Evolutionary conservation across 2,329 filamentous ascomycete species (phyloP).

Genomic region (Chlorencoelia australis): DNA sequence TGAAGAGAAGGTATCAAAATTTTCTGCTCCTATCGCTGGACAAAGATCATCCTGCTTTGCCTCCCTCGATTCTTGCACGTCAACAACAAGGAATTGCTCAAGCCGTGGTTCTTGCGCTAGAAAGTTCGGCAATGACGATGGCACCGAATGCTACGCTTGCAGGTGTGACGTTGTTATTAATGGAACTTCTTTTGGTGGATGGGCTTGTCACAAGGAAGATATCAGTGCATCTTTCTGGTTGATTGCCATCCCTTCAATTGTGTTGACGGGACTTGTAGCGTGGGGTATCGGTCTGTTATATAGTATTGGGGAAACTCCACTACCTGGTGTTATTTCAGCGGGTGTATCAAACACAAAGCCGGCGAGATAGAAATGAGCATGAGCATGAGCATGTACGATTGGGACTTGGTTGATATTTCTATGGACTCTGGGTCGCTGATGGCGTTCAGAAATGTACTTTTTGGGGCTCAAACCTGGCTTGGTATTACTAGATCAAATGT

Average conservation of each 20-base stretch:
- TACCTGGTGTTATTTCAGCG: constrained; percentile 92
- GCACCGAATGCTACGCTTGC: constrained; percentile 70
- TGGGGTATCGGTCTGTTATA: constrained; percentile 72
- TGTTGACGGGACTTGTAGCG: constrained; percentile 56
- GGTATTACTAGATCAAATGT: too few relatives aligned
- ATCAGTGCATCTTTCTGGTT: constrained; percentile 84
- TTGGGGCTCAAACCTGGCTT: too few relatives aligned
- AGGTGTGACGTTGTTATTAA: constrained; percentile 53
- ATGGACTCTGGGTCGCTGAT: constrained; percentile 6
- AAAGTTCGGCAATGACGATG: constrained; percentile 44
- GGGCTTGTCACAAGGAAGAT: constrained; percentile 84
- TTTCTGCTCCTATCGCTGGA: constrained; percentile 1
- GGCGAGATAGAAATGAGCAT: constrained; percentile 26
- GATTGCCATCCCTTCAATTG: constrained; percentile 63
- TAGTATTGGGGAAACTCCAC: constrained; percentile 72
- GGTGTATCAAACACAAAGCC: constrained; percentile 80
- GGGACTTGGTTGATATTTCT: constrained; percentile 7
- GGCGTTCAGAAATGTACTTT: constrained; percentile 16
- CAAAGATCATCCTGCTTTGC: constrained; percentile 59
- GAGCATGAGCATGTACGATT: constrained; percentile 17
- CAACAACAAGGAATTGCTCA: constrained; percentile 67
- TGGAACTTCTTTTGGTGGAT: constrained; percentile 43
- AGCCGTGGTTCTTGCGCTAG: constrained; percentile 69
- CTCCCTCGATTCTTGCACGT: constrained; percentile 56
- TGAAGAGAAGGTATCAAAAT: constrained; percentile 12